These are phyloP conservation scores for Xylariaceae sp. DNA, from an alignment of 2,329 filamentous ascomycete genomes.

Conservation along the genomic window DNA sequence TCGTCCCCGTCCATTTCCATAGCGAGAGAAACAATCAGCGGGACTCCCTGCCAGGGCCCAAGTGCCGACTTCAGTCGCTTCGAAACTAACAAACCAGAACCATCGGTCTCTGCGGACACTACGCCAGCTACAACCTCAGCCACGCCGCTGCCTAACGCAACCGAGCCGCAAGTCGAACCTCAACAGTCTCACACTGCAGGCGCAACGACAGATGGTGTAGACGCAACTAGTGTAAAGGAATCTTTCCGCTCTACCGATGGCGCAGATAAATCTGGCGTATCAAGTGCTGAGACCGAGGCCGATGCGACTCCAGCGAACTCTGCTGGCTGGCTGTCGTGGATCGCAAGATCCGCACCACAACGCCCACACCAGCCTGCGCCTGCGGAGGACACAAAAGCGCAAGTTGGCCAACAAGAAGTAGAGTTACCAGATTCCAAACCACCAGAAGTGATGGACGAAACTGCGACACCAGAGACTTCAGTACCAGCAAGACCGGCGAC, in stretches of 20 bases:
- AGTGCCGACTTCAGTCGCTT: slow-evolving; percentile 49
- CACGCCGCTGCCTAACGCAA: slow-evolving; percentile 28
- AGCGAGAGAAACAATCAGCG: slow-evolving; percentile 56
- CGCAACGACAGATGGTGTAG: slow-evolving; percentile 1
- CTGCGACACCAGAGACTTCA: slow-evolving; percentile 17
- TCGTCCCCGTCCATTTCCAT: slow-evolving; percentile 57
- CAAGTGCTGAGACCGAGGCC: not conserved
- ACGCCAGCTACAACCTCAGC: slow-evolving; percentile 31
- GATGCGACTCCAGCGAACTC: slow-evolving; percentile 25
- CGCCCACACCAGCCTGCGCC: slow-evolving; percentile 2
- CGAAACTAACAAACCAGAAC: slow-evolving; percentile 40
- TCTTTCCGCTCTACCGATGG: not conserved
- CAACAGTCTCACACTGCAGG: slow-evolving; percentile 15
- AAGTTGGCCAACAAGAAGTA: slow-evolving; percentile 19
- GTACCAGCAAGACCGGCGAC: slow-evolving; percentile 21
- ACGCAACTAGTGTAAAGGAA: not conserved
- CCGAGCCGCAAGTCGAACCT: slow-evolving; percentile 23
- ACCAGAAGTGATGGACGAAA: slow-evolving; percentile 10
- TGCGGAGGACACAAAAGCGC: slow-evolving; percentile 9
- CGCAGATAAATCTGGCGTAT: not conserved
- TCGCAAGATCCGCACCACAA: slow-evolving; percentile 31
- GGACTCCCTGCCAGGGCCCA: slow-evolving; percentile 45
- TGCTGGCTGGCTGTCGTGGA: slow-evolving; percentile 55
- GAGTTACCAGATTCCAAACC: slow-evolving; percentile 15
- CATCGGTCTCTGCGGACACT: slow-evolving; percentile 14